Conservation (phyloP, 257 asterid genomes). For the Plantago ovata region DNA sequence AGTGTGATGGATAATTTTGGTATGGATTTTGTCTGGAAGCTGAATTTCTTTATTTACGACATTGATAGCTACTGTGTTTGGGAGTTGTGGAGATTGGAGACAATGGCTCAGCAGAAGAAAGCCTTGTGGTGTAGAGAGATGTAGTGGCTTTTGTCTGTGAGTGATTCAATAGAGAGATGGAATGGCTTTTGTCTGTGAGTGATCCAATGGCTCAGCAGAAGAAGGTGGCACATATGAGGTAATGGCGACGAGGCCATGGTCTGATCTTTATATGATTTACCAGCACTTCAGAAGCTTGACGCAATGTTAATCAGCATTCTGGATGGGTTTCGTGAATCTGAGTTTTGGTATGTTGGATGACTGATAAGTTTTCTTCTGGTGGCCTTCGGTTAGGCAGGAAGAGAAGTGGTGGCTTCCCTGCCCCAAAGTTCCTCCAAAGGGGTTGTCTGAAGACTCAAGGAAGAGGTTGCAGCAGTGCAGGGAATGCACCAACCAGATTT, state of each 20-base stretch:
- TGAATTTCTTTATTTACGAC: constrained; percentile 3
- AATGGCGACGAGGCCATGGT: constrained; percentile 76
- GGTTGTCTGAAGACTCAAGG: constrained; percentile 73
- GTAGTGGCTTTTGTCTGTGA: too few relatives aligned
- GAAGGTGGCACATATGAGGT: constrained; percentile 87
- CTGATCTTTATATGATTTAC: constrained; percentile 78
- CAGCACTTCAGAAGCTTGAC: constrained; percentile 97
- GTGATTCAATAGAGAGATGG: constrained; percentile 95
- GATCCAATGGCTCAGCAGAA: constrained; percentile 90
- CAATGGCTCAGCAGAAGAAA: constrained; percentile 77
- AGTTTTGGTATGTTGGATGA: constrained; percentile 87
- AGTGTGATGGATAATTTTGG: background rate
- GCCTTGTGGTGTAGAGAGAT: constrained; percentile 95
- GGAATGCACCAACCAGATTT: constrained; percentile 93
- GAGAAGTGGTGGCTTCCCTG: constrained; percentile 99
- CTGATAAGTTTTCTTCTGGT: constrained; percentile 36
- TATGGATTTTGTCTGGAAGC: background rate
- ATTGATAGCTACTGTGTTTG: constrained; percentile 74
- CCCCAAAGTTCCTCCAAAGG: constrained; percentile 90
- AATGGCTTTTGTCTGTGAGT: constrained; percentile 83
- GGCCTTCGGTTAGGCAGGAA: constrained; percentile 94
- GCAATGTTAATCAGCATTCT: constrained; percentile 85
- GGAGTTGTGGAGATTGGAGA: constrained; percentile 95
- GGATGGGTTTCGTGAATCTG: constrained; percentile 74
- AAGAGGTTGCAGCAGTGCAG: constrained; percentile 90